Evolutionary conservation across 202 grass and related monocot species (phyloP), one percentile per base, ranked within the genome.

Genomic region (Eragrostis tef): DNA sequence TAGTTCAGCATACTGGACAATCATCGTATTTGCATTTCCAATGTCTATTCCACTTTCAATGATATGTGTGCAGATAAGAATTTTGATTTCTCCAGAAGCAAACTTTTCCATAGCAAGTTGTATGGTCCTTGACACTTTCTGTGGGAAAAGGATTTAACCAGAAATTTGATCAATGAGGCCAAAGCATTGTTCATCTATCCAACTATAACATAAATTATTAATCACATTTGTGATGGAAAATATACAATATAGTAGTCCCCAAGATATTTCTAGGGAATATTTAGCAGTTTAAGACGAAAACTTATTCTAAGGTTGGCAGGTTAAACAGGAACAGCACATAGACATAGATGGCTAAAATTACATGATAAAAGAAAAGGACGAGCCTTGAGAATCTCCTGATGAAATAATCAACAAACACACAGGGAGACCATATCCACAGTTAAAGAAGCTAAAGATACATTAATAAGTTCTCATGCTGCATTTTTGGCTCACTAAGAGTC

Each of bases 21-120:
- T 86, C 78, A 94, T 91, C 57, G 92, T 98, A 66, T 98, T 98
- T 44, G 94, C 94, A 74, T 98, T 94, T 83, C 75, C 88, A 83
- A 98, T 94, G 74, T 98, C 92, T 64, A 98, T 81, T 83, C 94
- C 94, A 79, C 90, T 98, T 92, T 98, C 94, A 90, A 98, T 91
- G 62, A 98, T 98, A 75, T 98, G 91, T 52, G 94, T 98, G 82
- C 90, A 94, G 51, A 98, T 79, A 75, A 98, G 91, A 82, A 98
- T 91, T 82, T 98, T 91, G 12, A 88, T 81, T 84, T 94, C 79
- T n/a, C 94, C 86, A 1, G 52, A 74, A 75, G 81, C 73, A 79
- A 98, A 98, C 20, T 73, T 93, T 73, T 92, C 92, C 94, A 98
- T 98, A 11, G 90, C 84, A 77, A 86, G 62, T 81, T 93, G 89